Conservation (phyloP, 2,329 filamentous ascomycete genomes). For the Cryphonectria carpinicola region DNA sequence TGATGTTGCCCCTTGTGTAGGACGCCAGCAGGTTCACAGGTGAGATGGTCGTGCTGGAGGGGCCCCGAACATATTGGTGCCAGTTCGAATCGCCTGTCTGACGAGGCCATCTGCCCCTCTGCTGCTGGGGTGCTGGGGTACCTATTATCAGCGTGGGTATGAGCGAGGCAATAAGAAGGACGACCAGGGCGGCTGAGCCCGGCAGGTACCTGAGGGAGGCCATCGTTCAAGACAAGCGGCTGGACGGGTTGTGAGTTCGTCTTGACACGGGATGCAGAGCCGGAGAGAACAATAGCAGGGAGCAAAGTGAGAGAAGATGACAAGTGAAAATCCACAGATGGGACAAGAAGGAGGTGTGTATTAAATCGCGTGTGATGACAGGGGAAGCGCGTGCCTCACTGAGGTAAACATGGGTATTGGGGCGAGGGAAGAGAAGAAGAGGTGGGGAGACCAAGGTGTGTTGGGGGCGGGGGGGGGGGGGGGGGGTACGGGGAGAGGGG, state of each 20-base stretch:
- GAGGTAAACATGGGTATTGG: background rate
- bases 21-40: constrained; percentile 24
- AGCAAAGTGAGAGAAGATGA: background rate
- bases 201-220: background rate
- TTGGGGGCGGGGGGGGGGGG: no score
- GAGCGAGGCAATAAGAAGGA: background rate
- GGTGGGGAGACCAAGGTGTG: background rate
- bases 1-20: constrained; percentile 43
- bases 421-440: background rate
- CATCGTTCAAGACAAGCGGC: constrained; percentile 9
- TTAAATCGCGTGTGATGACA: background rate
- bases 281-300: background rate
- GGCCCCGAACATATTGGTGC: constrained; percentile 29
- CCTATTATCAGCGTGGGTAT: constrained; percentile 2
- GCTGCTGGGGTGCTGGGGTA: constrained; percentile 1
- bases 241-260: no score
- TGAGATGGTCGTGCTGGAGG: constrained; percentile 18
- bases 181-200: background rate
- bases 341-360: background rate
- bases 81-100: constrained; percentile 16
- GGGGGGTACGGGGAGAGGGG: no score
- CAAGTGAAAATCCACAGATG: background rate
- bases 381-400: no score
- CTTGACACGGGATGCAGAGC: no score
- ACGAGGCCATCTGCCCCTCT: background rate